Base-by-base conservation (phyloP, 139 green algal genomes). In the Spirogloea muscicola region DNA sequence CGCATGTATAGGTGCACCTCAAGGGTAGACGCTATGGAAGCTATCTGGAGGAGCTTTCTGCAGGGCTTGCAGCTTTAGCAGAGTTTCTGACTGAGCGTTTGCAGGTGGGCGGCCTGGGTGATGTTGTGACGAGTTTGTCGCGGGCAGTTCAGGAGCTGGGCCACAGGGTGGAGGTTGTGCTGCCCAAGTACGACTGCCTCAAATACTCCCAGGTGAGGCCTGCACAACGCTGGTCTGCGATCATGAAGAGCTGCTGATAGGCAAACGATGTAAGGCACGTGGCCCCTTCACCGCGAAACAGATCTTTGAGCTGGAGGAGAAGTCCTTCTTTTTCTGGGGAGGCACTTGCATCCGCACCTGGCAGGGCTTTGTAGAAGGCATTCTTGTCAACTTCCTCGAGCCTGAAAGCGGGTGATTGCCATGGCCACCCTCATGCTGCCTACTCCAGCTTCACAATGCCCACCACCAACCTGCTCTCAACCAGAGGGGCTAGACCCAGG, bases 121-220 rank as follows among this genome's bases (percentile, higher is more conserved):
- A 98, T 74, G 93, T 98, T 40, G 93, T 97, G 33, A 96, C 93
- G 3, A 86, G 86, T 2, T 84, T 98, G 68, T 88, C 81, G 1
- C 83, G 94, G 0, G 94, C 93, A 1, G 88, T 97, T 16, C 73
- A 91, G 77, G 94, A 98, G 49, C 62, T 90, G 71, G 94, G 94
- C 7, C 91, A 98, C 76, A 62, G 82, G 0, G 86, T 93, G 33
- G 77, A 90, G 68, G 74, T 95, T 41, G 82, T 98, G 18, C 74
- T 99, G 44, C 94, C 94, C 31, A 97, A 97, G 81, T 99, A 96
- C 72, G 89, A 97, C 79, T 89, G 84, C 82, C 88, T 98, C 61
- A 86, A 95, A 33, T 87, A 88, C 71, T 34, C 42, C 34, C 33
- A 71, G 29, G 76, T 87, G 31, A 43, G 58, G 43, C 43, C 43